A percentile compares a stretch with the other conserved stretches of the same genome.
These are phyloP conservation scores for Myrica gale DNA, from an alignment of 306 rosid genomes.

Conservation along the genomic window DNA sequence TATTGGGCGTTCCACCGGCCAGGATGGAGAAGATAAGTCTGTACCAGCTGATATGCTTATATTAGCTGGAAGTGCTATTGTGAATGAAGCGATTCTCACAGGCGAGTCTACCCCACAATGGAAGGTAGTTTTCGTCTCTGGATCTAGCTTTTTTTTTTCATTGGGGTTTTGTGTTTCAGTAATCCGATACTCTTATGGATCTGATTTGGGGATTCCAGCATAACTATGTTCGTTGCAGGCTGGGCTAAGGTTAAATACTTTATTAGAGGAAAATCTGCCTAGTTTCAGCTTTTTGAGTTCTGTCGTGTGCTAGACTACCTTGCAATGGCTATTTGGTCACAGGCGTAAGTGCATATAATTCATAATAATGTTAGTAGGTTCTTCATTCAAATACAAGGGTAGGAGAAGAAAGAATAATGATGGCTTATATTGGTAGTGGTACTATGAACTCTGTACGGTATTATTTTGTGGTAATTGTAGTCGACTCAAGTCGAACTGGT, in stretches of 20 bases:
- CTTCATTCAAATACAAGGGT: not conserved
- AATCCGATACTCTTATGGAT: not conserved
- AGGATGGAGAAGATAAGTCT: slow-evolving; percentile 87
- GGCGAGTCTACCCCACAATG: slow-evolving; percentile 99
- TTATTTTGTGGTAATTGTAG: not conserved
- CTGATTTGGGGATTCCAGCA: not conserved
- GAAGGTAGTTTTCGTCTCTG: slow-evolving; percentile 68
- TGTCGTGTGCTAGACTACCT: not conserved
- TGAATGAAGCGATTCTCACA: slow-evolving; percentile 96
- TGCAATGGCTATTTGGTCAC: not conserved
- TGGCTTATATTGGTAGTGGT: not conserved
- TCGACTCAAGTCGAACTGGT: not conserved
- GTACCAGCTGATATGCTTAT: slow-evolving; percentile 99
- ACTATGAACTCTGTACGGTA: not conserved
- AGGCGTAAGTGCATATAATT: not conserved
- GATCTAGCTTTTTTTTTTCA: slow-evolving; percentile 33
- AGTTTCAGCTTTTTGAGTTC: no score
- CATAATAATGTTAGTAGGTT: not conserved
- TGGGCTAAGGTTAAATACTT: not conserved
- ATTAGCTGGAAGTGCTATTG: slow-evolving; percentile 95
- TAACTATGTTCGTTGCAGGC: not conserved
- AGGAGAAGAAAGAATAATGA: not conserved
- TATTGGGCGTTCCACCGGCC: slow-evolving; percentile 81
- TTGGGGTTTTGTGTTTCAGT: slow-evolving; percentile 3
- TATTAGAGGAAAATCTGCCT: not conserved